phyloP scores from a whole-genome alignment of 768 basidiomycete species.

The Trametes meyenii region DNA sequence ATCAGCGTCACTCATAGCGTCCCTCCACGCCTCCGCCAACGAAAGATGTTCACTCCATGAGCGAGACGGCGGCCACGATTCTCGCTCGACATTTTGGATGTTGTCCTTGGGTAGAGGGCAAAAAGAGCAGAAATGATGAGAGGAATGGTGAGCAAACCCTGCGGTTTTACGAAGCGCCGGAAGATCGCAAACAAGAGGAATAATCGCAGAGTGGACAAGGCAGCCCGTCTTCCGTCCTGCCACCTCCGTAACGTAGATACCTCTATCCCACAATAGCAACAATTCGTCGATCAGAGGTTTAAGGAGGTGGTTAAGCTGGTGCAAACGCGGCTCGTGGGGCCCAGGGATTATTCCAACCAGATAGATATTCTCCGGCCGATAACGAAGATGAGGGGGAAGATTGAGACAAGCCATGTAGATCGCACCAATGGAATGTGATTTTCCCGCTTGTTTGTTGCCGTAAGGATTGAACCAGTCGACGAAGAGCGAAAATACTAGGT shows the following conservation, averaged over 20 bases:
- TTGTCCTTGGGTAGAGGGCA: conserved; percentile 31
- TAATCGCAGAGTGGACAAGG: conserved; percentile 32
- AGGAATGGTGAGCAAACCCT: conserved; percentile 30
- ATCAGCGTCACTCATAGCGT: conserved; percentile 16
- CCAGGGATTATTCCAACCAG: conserved; percentile 46
- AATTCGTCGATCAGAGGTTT: conserved; percentile 43
- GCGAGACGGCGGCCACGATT: conserved; percentile 28
- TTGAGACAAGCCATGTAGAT: conserved; percentile 33
- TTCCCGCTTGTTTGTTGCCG: conserved; percentile 15
- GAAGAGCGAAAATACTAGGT: conserved; percentile 18
- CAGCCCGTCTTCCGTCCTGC: conserved; percentile 29
- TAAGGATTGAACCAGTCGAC: conserved; percentile 27
- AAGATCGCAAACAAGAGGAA: conserved; percentile 41
- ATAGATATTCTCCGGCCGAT: conserved; percentile 40
- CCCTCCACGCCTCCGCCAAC: conserved; percentile 26
- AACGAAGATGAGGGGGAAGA: conserved; percentile 29
- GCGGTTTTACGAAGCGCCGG: conserved; percentile 37
- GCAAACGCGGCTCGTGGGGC: conserved; percentile 38
- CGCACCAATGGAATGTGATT: conserved; percentile 17
- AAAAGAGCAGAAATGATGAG: conserved; percentile 34
- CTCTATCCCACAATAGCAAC: conserved; percentile 36
- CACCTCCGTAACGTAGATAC: conserved; percentile 35
- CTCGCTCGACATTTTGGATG: conserved; percentile 33
- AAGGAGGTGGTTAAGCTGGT: conserved; percentile 43
- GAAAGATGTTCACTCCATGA: conserved; percentile 22